A percentile compares a stretch with the other conserved stretches of the same genome.
phyloP scores from a whole-genome alignment of 2,329 filamentous ascomycete genomes.

The Rachicladosporium sp. region DNA sequence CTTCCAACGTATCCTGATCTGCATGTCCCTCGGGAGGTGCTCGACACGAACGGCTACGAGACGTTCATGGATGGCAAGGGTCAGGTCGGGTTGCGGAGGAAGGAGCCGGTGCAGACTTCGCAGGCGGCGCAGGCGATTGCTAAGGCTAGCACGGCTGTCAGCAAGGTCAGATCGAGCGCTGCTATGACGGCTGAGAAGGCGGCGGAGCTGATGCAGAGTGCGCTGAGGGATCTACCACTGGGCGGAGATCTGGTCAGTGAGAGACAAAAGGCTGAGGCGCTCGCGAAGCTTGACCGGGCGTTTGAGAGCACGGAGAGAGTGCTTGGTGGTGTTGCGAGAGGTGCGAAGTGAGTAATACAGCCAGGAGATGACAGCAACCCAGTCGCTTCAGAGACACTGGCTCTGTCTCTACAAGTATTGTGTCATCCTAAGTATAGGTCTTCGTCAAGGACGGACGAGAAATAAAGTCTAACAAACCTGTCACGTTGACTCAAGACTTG shows the following conservation, averaged over 20 bases:
- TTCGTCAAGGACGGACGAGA: too few species aligned
- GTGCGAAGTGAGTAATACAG: too few species aligned
- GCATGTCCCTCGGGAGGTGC: conserved; percentile 33
- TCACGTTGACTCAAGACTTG: too few species aligned
- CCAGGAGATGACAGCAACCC: too few species aligned
- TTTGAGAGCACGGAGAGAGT: conserved; percentile 20
- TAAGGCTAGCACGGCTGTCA: neutral
- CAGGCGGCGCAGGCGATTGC: conserved; percentile 1
- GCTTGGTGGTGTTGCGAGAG: conserved; percentile 5
- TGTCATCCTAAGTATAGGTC: too few species aligned
- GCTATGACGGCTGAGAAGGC: conserved; percentile 28
- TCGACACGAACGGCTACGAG: conserved; percentile 38
- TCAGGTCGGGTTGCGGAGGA: conserved; percentile 34
- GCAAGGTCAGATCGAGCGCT: conserved; percentile 7
- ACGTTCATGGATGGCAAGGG: conserved; percentile 38
- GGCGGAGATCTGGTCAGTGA: conserved; percentile 26
- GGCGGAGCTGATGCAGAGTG: conserved; percentile 35
- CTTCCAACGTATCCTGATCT: conserved; percentile 7
- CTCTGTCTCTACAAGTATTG: too few species aligned
- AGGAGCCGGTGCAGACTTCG: conserved; percentile 16
- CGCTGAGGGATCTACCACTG: conserved; percentile 32
- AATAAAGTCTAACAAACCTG: too few species aligned
- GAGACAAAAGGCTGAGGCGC: conserved; percentile 30
- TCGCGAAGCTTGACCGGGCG: conserved; percentile 32
- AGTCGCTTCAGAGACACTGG: too few species aligned